These are phyloP conservation scores for Coemansia sp. DNA, from an alignment of 192 early-diverging fungal species.

Conservation along the genomic window DNA sequence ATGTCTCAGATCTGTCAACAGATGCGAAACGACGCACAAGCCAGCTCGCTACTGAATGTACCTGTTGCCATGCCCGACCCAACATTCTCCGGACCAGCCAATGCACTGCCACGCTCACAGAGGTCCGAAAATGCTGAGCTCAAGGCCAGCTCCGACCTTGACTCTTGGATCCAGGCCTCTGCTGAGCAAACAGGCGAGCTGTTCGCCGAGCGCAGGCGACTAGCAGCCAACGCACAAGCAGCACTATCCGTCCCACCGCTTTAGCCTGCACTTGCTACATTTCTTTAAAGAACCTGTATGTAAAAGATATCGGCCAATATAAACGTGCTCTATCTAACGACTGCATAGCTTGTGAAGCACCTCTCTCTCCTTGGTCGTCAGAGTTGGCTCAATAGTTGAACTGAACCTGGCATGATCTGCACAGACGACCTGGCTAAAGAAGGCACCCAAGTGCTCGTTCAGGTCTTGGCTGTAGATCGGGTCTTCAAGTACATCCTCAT, in stretches of 20 bases:
- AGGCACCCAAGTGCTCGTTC: slow-evolving; percentile 35
- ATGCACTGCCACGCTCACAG: slow-evolving; percentile 15
- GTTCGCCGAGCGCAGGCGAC: slow-evolving; percentile 42
- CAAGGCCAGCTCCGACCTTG: not conserved
- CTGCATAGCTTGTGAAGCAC: slow-evolving; percentile 17
- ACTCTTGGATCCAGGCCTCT: slow-evolving; percentile 31
- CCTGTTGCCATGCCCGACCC: slow-evolving; percentile 17
- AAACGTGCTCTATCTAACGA: not conserved
- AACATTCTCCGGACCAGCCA: slow-evolving; percentile 3
- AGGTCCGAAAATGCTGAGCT: not conserved
- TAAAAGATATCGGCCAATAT: not conserved
- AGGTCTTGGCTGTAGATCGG: slow-evolving; percentile 51
- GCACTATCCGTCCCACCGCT: slow-evolving; percentile 38
- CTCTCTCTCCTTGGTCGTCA: slow-evolving; percentile 23
- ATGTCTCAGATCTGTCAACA: slow-evolving; percentile 50
- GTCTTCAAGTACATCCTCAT: slow-evolving; percentile 38
- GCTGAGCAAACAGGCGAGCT: slow-evolving; percentile 29
- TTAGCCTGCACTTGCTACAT: not conserved
- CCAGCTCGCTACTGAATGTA: slow-evolving; percentile 26
- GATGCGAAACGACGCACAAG: slow-evolving; percentile 27
- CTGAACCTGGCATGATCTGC: slow-evolving; percentile 15
- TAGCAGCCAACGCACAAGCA: slow-evolving; percentile 43
- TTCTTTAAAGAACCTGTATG: not conserved
- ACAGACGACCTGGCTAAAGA: slow-evolving; percentile 26
- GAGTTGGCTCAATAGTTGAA: slow-evolving; percentile 23